Evolutionary conservation across 2,329 filamentous ascomycete species (phyloP).

Genomic region (Lachnum nothofagi): DNA sequence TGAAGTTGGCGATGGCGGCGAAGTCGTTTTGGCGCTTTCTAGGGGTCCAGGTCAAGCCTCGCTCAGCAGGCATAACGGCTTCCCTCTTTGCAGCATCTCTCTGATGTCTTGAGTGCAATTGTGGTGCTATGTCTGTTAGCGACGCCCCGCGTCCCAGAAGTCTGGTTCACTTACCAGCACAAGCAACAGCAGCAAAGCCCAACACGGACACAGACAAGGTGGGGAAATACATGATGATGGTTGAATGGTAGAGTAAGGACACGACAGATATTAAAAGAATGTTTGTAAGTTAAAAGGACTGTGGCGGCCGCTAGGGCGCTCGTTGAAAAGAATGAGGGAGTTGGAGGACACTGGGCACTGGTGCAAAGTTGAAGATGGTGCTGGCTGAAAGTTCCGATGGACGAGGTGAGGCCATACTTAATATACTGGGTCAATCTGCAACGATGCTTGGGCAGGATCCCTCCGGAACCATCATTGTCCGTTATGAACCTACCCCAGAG

Average conservation of each 20-base stretch:
- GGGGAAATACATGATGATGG: conserved; percentile 26
- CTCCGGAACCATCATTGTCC: conserved; percentile 25
- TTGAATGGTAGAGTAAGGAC: conserved; percentile 8
- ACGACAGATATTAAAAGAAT: conserved; percentile 16
- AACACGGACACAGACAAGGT: conserved; percentile 20
- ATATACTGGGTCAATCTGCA: conserved; percentile 17
- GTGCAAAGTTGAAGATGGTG: conserved; percentile 19
- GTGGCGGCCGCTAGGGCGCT: conserved; percentile 31
- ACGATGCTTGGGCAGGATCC: conserved; percentile 11
- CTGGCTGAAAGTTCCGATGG: conserved; percentile 13
- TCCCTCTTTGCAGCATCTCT: conserved; percentile 13
- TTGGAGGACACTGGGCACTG: conserved; percentile 14
- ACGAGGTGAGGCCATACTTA: conserved; percentile 9
- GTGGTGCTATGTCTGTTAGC: conserved; percentile 23
- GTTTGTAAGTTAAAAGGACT: conserved; percentile 20
- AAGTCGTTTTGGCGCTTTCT: conserved; percentile 2
- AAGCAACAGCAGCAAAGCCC: conserved; percentile 21
- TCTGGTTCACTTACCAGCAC: conserved; percentile 21
- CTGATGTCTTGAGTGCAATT: conserved; percentile 21
- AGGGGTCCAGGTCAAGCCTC: conserved; percentile 23
- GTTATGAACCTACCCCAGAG: conserved; percentile 17
- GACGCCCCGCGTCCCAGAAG: not conserved
- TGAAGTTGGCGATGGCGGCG: conserved; percentile 5
- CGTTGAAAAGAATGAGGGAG: conserved; percentile 25
- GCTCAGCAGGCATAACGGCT: conserved; percentile 15